phyloP scores from a whole-genome alignment of 257 asterid species.

The Plantago major region DNA sequence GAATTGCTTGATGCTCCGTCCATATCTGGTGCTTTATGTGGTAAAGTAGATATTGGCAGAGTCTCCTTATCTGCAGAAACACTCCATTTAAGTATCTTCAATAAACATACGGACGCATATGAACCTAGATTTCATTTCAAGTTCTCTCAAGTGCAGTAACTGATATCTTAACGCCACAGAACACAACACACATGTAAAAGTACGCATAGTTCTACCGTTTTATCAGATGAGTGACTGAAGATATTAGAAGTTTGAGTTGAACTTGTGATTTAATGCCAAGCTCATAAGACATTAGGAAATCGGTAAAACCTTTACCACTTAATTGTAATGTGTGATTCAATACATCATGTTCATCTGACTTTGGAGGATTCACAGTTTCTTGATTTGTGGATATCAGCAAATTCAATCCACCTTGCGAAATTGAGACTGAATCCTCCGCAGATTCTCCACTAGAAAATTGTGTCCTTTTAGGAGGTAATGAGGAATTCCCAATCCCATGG shows the following conservation, averaged over 20 bases:
- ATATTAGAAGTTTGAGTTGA: background rate
- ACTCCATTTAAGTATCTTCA: constrained; percentile 12
- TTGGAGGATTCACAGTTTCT: constrained; percentile 19
- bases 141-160: background rate
- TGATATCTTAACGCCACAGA: background rate
- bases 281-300: no score
- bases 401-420: constrained; percentile 40
- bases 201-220: no score
- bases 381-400: constrained; percentile 34
- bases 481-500: constrained; percentile 19
- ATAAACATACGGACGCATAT: background rate
- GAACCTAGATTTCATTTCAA: constrained; percentile 3
- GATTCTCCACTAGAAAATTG: constrained; percentile 22
- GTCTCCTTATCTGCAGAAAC: constrained; percentile 36
- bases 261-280: no score
- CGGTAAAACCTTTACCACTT: no score
- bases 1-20: constrained; percentile 27
- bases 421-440: constrained; percentile 22
- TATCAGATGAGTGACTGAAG: background rate
- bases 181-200: no score
- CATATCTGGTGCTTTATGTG: constrained; percentile 24
- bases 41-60: constrained; percentile 24
- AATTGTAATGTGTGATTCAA: no score
- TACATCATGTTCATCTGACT: constrained; percentile 17
- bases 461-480: constrained; percentile 22